Conservation (phyloP, 2,329 filamentous ascomycete species). For the Colletotrichum karsti region DNA sequence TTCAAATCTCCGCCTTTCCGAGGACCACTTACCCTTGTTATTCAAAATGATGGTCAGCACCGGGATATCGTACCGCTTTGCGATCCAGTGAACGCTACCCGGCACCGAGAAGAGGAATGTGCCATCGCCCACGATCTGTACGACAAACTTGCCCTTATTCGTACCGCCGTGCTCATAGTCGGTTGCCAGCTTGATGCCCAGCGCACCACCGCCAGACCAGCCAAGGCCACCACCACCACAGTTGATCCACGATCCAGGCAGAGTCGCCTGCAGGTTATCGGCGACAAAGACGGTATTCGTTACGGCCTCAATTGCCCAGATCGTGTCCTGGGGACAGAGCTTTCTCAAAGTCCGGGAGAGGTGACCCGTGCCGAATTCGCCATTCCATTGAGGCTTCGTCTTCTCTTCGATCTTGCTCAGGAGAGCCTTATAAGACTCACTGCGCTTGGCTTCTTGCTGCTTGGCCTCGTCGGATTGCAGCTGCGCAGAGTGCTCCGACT, state of each 20-base stretch:
- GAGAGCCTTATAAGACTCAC: slow-evolving; percentile 65
- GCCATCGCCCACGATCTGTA: slow-evolving; percentile 66
- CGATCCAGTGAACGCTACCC: slow-evolving; percentile 64
- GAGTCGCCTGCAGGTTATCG: slow-evolving; percentile 74
- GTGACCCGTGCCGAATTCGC: slow-evolving; percentile 52
- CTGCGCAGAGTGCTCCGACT: slow-evolving; percentile 51
- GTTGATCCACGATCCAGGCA: slow-evolving; percentile 81
- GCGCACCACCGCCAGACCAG: slow-evolving; percentile 79
- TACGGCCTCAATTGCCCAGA: slow-evolving; percentile 82
- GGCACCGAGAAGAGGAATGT: slow-evolving; percentile 64
- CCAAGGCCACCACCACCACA: slow-evolving; percentile 83
- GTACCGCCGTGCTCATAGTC: slow-evolving; percentile 48
- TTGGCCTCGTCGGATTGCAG: slow-evolving; percentile 43
- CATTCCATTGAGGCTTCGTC: slow-evolving; percentile 67
- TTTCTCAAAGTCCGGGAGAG: slow-evolving; percentile 41
- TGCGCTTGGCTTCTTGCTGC: slow-evolving; percentile 61
- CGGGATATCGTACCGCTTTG: slow-evolving; percentile 61
- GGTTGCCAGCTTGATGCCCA: slow-evolving; percentile 79
- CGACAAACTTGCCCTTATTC: slow-evolving; percentile 55
- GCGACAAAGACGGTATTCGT: slow-evolving; percentile 74
- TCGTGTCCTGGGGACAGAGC: slow-evolving; percentile 59
- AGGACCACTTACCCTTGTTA: slow-evolving; percentile 57
- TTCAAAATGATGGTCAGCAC: slow-evolving; percentile 64
- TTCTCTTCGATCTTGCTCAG: slow-evolving; percentile 67
- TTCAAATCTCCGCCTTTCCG: neutral